Conservation (phyloP, 1,139 yeast genomes). For the Suhomyces panamericanus region DNA sequence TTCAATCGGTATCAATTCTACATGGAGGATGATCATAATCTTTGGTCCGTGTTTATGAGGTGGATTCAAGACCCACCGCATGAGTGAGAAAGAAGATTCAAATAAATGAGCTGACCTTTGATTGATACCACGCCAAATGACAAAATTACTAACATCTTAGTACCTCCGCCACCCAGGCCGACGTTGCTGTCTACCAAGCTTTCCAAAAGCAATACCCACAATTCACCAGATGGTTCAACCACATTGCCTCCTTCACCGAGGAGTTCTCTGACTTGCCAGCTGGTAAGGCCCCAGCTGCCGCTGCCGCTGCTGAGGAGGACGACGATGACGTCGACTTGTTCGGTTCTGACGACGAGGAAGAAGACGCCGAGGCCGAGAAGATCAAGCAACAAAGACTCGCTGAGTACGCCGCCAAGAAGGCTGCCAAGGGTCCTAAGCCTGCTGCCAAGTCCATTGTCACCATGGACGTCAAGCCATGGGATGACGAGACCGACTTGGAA, state of each 20-base stretch:
- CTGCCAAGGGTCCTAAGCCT: conserved; percentile 94
- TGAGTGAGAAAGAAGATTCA: conserved; percentile 73
- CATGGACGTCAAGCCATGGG: conserved; percentile 99
- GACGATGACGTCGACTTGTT: conserved; percentile 93
- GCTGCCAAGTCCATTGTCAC: conserved; percentile 98
- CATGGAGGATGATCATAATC: conserved; percentile 63
- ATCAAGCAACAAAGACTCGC: conserved; percentile 96
- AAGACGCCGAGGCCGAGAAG: conserved; percentile 95
- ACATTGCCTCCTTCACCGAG: conserved; percentile 87
- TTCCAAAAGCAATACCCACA: conserved; percentile 92
- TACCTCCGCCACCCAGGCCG: conserved; percentile 91
- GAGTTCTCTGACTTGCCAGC: conserved; percentile 86
- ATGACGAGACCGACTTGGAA: conserved; percentile 96
- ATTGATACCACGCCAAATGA: not conserved
- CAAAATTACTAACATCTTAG: conserved; percentile 45
- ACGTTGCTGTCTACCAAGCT: conserved; percentile 91
- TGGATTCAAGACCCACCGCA: conserved; percentile 90
- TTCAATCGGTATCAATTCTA: not conserved
- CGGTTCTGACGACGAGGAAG: conserved; percentile 96
- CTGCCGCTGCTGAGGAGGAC: conserved; percentile 63
- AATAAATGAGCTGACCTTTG: conserved; percentile 40
- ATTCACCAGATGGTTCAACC: conserved; percentile 98
- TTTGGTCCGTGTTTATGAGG: conserved; percentile 98
- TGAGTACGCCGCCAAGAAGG: conserved; percentile 97
- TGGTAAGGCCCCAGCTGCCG: conserved; percentile 58